Conservation (phyloP, 768 basidiomycete genomes). For the Xerocomellus amylosporus region DNA sequence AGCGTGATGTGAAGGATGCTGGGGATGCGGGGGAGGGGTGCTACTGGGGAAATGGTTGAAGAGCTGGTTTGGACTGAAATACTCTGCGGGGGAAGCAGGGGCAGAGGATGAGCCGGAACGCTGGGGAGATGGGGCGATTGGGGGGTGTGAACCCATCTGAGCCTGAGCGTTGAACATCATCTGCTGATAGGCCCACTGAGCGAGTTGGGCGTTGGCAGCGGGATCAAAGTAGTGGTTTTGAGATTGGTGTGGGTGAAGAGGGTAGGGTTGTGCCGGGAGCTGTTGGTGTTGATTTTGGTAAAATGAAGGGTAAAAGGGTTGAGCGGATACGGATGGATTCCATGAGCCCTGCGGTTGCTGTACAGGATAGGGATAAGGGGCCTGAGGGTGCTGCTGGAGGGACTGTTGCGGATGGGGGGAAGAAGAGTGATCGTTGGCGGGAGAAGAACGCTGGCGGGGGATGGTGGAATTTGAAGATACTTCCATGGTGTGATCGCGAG, state of each 20-base stretch:
- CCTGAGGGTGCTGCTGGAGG: constrained; percentile 25
- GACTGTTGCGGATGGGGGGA: constrained; percentile 28
- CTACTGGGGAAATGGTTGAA: constrained; percentile 70
- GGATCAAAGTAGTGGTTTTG: constrained; percentile 73
- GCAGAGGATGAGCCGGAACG: constrained; percentile 40
- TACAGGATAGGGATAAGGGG: constrained; percentile 64
- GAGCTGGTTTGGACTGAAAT: constrained; percentile 56
- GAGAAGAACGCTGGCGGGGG: constrained; percentile 59
- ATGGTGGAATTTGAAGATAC: constrained; percentile 41
- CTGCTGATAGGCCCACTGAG: constrained; percentile 89
- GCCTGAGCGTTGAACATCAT: constrained; percentile 77
- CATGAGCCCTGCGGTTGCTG: constrained; percentile 69
- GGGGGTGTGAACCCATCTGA: constrained; percentile 38
- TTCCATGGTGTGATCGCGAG: constrained; percentile 66
- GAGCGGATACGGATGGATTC: constrained; percentile 63
- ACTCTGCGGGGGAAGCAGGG: constrained; percentile 45
- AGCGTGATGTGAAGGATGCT: constrained; percentile 33
- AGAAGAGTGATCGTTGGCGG: constrained; percentile 50
- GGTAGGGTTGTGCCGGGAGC: constrained; percentile 47
- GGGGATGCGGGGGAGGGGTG: constrained; percentile 62
- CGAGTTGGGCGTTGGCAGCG: constrained; percentile 68
- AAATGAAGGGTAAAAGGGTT: constrained; percentile 76
- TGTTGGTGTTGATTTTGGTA: constrained; percentile 71
- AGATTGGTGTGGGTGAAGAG: constrained; percentile 39
- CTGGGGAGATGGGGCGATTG: constrained; percentile 28